phyloP scores from a whole-genome alignment of 129 eudicot species.

The Centrapalus pauciflorus region DNA sequence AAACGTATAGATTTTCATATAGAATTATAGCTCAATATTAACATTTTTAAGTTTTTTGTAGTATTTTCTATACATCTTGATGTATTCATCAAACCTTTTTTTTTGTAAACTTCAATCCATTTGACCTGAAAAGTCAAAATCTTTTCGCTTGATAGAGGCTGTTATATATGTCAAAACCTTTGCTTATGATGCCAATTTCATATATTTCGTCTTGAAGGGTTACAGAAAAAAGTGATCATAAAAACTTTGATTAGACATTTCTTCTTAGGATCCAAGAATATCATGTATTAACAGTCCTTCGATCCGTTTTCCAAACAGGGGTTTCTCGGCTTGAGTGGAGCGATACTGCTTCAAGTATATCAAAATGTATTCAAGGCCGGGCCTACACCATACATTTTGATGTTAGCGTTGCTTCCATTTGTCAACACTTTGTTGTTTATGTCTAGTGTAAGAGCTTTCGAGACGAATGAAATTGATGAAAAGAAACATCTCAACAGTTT shows the following conservation, averaged over 20 bases:
- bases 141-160: too few species aligned
- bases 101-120: neutral
- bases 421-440: conserved; percentile 55
- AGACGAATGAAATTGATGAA: conserved; percentile 42
- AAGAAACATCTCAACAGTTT: conserved; percentile 51
- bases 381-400: conserved; percentile 49
- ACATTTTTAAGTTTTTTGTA: neutral
- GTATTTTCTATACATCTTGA: neutral
- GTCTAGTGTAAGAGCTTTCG: conserved; percentile 44
- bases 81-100: neutral
- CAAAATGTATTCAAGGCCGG: conserved; percentile 48
- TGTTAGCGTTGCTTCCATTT: conserved; percentile 60
- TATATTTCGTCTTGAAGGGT: too few species aligned
- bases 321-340: conserved; percentile 82
- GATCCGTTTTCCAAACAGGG: conserved; percentile 37
- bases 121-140: neutral
- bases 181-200: too few species aligned
- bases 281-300: neutral
- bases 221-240: too few species aligned
- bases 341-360: conserved; percentile 67
- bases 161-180: too few species aligned
- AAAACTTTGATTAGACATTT: neutral
- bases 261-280: neutral
- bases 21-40: neutral
- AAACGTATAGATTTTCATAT: neutral